These are phyloP conservation scores for Eurotiales sp. DNA, from an alignment of 2,329 filamentous ascomycete genomes.

Conservation along the genomic window DNA sequence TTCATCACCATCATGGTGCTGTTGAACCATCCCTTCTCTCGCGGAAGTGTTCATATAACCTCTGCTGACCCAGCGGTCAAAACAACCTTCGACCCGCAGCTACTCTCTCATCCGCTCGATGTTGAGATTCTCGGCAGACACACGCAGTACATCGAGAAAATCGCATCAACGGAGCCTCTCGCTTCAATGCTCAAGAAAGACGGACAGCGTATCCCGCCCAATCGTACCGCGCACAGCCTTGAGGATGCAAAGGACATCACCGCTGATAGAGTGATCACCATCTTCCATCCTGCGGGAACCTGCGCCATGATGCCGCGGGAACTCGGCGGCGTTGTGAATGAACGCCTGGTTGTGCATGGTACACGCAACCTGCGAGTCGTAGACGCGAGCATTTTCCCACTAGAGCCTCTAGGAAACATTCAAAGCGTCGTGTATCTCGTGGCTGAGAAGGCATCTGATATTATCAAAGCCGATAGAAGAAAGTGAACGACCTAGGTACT, in stretches of 20 bases:
- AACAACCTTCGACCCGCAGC: background rate
- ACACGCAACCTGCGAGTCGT: conserved; percentile 52
- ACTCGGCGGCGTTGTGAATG: conserved; percentile 30
- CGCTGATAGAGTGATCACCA: conserved; percentile 46
- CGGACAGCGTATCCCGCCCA: conserved; percentile 5
- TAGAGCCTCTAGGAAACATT: conserved; percentile 35
- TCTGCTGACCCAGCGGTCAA: background rate
- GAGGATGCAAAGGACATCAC: conserved; percentile 33
- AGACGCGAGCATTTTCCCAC: conserved; percentile 43
- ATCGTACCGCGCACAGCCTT: conserved; percentile 8
- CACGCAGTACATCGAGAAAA: conserved; percentile 10
- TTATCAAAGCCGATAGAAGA: conserved; percentile 31
- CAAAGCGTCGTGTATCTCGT: conserved; percentile 36
- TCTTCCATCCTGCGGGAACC: conserved; percentile 28
- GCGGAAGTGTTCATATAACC: conserved; percentile 10
- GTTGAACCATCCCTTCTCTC: conserved; percentile 14
- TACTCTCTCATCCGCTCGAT: conserved; percentile 10
- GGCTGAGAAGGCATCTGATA: conserved; percentile 29
- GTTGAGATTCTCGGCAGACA: conserved; percentile 8
- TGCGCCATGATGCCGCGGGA: conserved; percentile 31
- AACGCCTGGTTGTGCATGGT: conserved; percentile 28
- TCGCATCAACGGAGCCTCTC: conserved; percentile 9
- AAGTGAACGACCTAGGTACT: background rate
- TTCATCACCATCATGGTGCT: conserved; percentile 12
- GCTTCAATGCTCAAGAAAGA: conserved; percentile 11